Evolutionary conservation across 495 filamentous ascomycete species (phyloP).

Genomic region (Aspergillus homomorphus): DNA sequence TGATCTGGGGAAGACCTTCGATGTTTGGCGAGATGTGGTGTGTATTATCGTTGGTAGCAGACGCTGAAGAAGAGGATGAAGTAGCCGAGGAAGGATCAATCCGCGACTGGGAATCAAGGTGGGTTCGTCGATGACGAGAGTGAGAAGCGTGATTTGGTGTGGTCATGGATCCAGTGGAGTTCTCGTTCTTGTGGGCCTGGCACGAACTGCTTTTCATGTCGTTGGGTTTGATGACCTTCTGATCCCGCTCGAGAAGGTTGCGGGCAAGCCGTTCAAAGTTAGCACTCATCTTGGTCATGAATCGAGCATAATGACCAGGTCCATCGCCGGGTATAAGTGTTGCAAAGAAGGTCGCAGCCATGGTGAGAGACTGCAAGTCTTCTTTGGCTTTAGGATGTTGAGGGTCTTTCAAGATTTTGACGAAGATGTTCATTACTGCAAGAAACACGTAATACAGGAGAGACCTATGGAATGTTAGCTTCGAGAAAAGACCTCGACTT

Average conservation of each 20-base stretch:
- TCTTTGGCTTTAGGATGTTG: conserved; percentile 74
- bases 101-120: background rate
- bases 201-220: conserved; percentile 1
- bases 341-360: conserved; percentile 82
- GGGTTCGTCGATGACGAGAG: background rate
- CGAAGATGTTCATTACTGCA: conserved; percentile 89
- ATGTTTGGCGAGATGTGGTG: conserved; percentile 28
- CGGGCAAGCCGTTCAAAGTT: conserved; percentile 91
- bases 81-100: conserved; percentile 1
- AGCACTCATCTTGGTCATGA: conserved; percentile 85
- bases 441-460: conserved; percentile 94
- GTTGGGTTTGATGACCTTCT: conserved; percentile 55
- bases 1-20: conserved; percentile 37
- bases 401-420: conserved; percentile 86
- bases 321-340: conserved; percentile 62
- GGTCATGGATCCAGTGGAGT: conserved; percentile 14
- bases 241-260: conserved; percentile 78
- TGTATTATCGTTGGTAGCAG: conserved; percentile 14
- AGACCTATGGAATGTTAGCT: conserved; percentile 55
- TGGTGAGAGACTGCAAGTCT: conserved; percentile 80
- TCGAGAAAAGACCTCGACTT: background rate
- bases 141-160: background rate
- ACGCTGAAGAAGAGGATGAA: background rate
- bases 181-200: conserved; percentile 10
- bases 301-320: conserved; percentile 72